Evolutionary conservation across 352 stramenopile genomes (phyloP), one percentile per base, ranked within the genome.

Genomic region (Globisporangium echinulatum): DNA sequence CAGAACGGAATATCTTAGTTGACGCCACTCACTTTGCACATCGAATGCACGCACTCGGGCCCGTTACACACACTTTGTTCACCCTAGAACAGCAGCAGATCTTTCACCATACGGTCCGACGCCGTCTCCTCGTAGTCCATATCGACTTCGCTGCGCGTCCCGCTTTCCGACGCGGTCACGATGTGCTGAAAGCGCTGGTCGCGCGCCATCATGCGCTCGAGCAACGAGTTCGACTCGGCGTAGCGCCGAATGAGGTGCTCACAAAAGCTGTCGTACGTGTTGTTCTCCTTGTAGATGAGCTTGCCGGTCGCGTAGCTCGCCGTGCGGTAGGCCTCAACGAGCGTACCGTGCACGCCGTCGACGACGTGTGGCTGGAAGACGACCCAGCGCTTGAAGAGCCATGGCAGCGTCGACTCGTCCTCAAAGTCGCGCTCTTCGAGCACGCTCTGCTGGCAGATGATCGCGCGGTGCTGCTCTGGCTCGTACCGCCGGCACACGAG

Each of bases 181-280:
- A 48, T 48, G 52, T 90, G 77, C 49, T 79, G 63, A 59, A 94
- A 94, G 38, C 85, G 77, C 38, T 74, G 69, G 54, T 94, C 85
- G 19, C 76, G 78, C 33, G 85, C 85, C 82, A 94, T 92, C 81
- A 89, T 92, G 33, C 77, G 68, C 63, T 94, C 85, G 43, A 94
- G 66, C 49, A 94, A 68, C 57, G 78, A 74, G 60, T 94, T 94
- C 8, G 79, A 91, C 70, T 94, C 85, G 49, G 85, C 82, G 56
- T 94, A 94, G 43, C 85, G 80, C 54, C 85, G 80, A 68, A 94
- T 94, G 54, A 94, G 59, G 69, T 94, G 85, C 66, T 94, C 85
- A 65, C 85, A 94, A 62, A 94, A 94, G 64, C 82, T 92, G 68
- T 94, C 85, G 74, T 94, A 94, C 66, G 80, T 90, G 64, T 92